A percentile compares a stretch with the other conserved stretches of the same genome.
These are phyloP conservation scores for Laburnicola sp. DNA, from an alignment of 2,329 filamentous ascomycete genomes.

Conservation along the genomic window DNA sequence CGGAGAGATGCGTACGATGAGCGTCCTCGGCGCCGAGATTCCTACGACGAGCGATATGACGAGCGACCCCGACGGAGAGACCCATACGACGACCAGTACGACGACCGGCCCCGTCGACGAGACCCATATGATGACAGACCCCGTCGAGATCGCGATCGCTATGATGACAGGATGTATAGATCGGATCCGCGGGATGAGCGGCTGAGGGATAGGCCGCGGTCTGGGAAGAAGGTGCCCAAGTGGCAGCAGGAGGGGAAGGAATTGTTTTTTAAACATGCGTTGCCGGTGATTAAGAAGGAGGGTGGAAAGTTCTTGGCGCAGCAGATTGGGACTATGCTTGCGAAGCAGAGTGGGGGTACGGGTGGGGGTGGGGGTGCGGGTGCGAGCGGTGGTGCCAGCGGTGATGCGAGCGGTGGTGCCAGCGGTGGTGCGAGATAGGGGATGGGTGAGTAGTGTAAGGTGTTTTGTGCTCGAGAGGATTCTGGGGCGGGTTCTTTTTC, in stretches of 20 bases:
- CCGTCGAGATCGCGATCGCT: not conserved
- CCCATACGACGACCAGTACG: not conserved
- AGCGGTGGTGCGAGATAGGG: too few species aligned
- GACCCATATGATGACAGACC: not conserved
- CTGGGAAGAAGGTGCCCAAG: constrained; percentile 11
- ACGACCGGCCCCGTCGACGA: not conserved
- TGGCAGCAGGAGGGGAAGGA: constrained; percentile 27
- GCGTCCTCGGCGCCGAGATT: not conserved
- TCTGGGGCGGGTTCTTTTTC: too few species aligned
- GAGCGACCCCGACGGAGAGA: not conserved
- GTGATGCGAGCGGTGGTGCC: too few species aligned
- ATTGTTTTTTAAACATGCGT: constrained; percentile 24
- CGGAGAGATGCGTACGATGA: constrained; percentile 12
- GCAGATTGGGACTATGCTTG: constrained; percentile 19
- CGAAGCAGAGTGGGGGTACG: constrained; percentile 13
- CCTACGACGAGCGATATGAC: constrained; percentile 5
- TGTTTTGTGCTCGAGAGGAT: too few species aligned
- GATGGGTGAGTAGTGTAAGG: too few species aligned
- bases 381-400: too few species aligned
- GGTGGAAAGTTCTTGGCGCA: constrained; percentile 21
- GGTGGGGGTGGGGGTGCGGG: too few species aligned
- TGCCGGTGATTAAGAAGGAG: constrained; percentile 27
- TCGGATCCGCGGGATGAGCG: constrained; percentile 3
- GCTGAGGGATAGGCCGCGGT: not conserved
- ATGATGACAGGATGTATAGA: constrained; percentile 2